Conservation (phyloP, 148 eudicot genomes). For the Arbutus unedo region DNA sequence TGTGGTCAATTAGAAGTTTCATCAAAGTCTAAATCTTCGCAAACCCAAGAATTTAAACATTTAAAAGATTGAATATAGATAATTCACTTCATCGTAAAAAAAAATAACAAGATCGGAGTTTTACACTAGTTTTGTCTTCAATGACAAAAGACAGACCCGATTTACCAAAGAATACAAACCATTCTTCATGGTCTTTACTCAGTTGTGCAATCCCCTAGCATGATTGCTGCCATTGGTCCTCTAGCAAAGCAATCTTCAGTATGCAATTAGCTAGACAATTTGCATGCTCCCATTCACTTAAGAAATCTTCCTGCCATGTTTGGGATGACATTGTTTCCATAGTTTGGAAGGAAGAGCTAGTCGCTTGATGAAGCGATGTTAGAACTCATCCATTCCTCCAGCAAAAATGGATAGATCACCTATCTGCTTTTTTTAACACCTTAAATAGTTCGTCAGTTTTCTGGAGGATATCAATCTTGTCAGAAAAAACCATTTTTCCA, state of each 20-base stretch:
- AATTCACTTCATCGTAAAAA: background rate
- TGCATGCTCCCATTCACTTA: background rate
- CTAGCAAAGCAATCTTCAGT: background rate
- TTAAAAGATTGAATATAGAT: background rate
- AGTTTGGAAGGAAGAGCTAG: no score
- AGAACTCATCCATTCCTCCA: background rate
- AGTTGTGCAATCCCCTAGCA: background rate
- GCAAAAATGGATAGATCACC: background rate
- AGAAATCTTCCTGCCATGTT: background rate
- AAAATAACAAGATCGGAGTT: background rate
- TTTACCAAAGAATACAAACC: background rate
- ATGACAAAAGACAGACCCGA: background rate
- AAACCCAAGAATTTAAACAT: background rate
- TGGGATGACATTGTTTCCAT: no score
- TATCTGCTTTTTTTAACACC: background rate
- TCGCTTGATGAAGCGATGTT: background rate
- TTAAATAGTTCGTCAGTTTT: background rate
- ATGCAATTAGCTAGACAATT: background rate
- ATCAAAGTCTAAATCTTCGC: background rate
- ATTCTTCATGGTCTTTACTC: background rate
- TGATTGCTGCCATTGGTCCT: background rate
- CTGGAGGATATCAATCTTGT: background rate
- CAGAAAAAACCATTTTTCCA: background rate
- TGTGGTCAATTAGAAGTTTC: background rate
- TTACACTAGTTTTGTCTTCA: background rate